These are phyloP conservation scores for Mycena sanguinolenta DNA, from an alignment of 768 basidiomycete species.

Conservation along the genomic window DNA sequence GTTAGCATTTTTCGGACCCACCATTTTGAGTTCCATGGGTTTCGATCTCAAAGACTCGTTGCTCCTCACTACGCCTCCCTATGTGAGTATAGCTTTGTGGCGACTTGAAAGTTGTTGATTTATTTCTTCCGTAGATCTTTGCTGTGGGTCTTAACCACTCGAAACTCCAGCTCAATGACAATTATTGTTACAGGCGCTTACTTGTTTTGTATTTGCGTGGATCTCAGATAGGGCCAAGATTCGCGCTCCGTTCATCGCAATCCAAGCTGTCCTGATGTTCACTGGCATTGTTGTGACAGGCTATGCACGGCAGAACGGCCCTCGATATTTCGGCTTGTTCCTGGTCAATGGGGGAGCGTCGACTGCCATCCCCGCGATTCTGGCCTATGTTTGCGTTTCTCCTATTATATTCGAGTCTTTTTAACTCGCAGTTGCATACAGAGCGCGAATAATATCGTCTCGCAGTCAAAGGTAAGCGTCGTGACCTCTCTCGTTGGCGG, in stretches of 20 bases:
- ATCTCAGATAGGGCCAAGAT: constrained; percentile 51
- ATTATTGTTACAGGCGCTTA: constrained; percentile 44
- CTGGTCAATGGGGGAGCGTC: constrained; percentile 51
- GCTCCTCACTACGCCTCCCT: constrained; percentile 40
- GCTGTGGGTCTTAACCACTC: neutral
- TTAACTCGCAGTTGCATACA: constrained; percentile 29
- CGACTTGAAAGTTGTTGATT: neutral
- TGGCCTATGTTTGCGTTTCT: constrained; percentile 53
- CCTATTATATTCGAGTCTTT: neutral
- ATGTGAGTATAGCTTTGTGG: neutral
- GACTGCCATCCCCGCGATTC: constrained; percentile 51
- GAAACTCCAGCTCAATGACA: neutral
- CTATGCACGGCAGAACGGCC: constrained; percentile 45
- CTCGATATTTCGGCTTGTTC: constrained; percentile 54
- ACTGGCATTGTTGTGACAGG: constrained; percentile 50
- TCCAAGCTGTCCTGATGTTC: constrained; percentile 49
- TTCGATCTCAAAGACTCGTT: constrained; percentile 46
- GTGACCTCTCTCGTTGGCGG: neutral
- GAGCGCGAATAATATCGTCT: constrained; percentile 53
- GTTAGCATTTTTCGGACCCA: constrained; percentile 49
- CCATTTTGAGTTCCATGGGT: constrained; percentile 53
- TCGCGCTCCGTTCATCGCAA: constrained; percentile 50
- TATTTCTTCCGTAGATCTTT: constrained; percentile 5
- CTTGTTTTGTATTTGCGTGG: constrained; percentile 53
- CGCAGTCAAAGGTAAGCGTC: constrained; percentile 47